Evolutionary conservation across 176 grass and related monocot genomes (phyloP).

Genomic region (Chloris gayana): DNA sequence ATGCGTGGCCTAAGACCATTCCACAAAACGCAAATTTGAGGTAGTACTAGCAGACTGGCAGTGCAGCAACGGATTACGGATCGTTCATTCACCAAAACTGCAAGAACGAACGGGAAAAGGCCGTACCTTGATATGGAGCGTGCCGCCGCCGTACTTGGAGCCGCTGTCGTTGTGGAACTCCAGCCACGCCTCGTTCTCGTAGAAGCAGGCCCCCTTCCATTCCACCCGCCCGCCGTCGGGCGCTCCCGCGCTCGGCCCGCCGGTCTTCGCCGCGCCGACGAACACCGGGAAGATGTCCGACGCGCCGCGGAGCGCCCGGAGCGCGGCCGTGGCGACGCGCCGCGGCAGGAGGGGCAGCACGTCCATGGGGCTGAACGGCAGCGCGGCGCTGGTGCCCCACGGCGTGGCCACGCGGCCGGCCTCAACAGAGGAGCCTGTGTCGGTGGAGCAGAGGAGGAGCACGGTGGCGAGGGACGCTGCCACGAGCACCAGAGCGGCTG

Average conservation of each 20-base stretch:
- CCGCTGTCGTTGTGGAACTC: conserved; percentile 60
- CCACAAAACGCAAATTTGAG: background rate
- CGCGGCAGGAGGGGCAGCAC: conserved; percentile 54
- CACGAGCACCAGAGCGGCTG: background rate
- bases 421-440: background rate
- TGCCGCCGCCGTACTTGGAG: conserved; percentile 62
- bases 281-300: conserved; percentile 68
- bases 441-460: conserved; percentile 19
- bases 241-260: background rate
- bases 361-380: conserved; percentile 59
- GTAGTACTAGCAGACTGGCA: no score
- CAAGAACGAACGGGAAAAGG: background rate
- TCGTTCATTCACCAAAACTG: background rate
- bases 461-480: conserved; percentile 26
- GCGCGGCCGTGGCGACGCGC: conserved; percentile 38
- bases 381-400: background rate
- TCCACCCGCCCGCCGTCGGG: background rate
- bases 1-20: no score
- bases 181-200: conserved; percentile 71
- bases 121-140: conserved; percentile 63
- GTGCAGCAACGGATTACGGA: background rate
- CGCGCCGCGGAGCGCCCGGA: conserved; percentile 39
- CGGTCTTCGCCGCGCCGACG: conserved; percentile 51
- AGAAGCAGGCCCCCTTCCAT: conserved; percentile 79
- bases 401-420: background rate